Conservation (phyloP, 176 grass and related monocot species). For the Musa itinerans region DNA sequence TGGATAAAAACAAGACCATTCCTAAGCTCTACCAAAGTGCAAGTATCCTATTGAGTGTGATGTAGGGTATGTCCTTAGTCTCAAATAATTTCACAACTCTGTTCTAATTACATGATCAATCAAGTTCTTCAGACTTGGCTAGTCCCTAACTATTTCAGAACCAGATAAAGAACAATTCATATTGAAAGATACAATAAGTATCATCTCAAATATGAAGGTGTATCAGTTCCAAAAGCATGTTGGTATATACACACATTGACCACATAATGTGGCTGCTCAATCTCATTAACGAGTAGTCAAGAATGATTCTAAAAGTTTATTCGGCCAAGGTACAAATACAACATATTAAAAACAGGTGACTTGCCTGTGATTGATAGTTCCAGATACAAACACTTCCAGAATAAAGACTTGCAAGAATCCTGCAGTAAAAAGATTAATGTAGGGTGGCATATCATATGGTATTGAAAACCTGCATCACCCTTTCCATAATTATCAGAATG, state of each 20-base stretch:
- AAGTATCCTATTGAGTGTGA: too few species aligned
- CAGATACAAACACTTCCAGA: slow-evolving; percentile 96
- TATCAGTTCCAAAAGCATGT: not conserved
- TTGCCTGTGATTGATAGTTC: slow-evolving; percentile 95
- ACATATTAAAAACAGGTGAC: not conserved
- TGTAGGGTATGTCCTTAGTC: too few species aligned
- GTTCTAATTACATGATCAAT: too few species aligned
- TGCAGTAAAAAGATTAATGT: slow-evolving; percentile 18
- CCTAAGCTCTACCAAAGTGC: not conserved
- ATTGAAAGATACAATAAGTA: too few species aligned
- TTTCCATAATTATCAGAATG: not conserved
- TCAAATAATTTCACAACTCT: too few species aligned
- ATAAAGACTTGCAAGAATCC: slow-evolving; percentile 92
- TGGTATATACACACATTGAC: not conserved
- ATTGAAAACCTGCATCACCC: not conserved
- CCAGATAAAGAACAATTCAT: too few species aligned
- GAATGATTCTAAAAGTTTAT: not conserved
- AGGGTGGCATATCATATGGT: not conserved
- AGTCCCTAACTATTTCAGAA: too few species aligned
- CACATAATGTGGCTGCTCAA: not conserved
- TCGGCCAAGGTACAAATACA: not conserved
- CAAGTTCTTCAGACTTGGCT: too few species aligned
- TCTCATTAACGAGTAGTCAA: not conserved
- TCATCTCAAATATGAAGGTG: too few species aligned
- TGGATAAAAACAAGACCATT: not conserved